Evolutionary conservation across 2,329 filamentous ascomycete genomes (phyloP).

Genomic region (Cryphonectria parasitica): DNA sequence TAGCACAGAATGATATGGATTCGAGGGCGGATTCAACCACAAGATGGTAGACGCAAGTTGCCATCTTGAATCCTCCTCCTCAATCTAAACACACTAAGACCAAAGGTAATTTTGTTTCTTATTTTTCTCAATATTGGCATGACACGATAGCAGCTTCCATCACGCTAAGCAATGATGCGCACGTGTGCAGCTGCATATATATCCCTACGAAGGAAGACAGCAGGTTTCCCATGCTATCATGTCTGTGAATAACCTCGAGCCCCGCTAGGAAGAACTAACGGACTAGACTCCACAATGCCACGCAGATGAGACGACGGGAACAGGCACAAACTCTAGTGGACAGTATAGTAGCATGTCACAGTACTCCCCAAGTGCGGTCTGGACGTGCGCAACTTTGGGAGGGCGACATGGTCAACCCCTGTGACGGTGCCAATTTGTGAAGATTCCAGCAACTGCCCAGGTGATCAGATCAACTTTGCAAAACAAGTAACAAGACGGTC

Average conservation of each 20-base stretch:
- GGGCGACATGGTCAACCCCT: not conserved
- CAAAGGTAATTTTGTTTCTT: too few relatives aligned
- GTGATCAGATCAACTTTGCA: not conserved
- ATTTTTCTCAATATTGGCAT: too few relatives aligned
- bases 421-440: not conserved
- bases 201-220: not conserved
- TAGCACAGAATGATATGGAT: not conserved
- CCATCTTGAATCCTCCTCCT: too few relatives aligned
- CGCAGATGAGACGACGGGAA: slow-evolving; percentile 17
- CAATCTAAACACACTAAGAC: too few relatives aligned
- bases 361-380: not conserved
- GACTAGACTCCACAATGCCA: slow-evolving; percentile 10
- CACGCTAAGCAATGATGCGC: not conserved
- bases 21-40: too few relatives aligned
- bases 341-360: not conserved
- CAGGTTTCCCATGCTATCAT: not conserved
- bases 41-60: too few relatives aligned
- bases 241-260: slow-evolving; percentile 12
- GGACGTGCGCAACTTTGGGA: not conserved
- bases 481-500: not conserved
- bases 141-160: too few relatives aligned
- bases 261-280: slow-evolving; percentile 4
- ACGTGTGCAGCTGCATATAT: not conserved
- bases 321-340: not conserved
- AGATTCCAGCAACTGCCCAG: not conserved